Percentiles rank a stretch among this genome's conserved stretches.
Evolutionary conservation across 2,329 filamentous ascomycete species (phyloP).

Genomic region (Ophiocordyceps camponoti-floridani): DNA sequence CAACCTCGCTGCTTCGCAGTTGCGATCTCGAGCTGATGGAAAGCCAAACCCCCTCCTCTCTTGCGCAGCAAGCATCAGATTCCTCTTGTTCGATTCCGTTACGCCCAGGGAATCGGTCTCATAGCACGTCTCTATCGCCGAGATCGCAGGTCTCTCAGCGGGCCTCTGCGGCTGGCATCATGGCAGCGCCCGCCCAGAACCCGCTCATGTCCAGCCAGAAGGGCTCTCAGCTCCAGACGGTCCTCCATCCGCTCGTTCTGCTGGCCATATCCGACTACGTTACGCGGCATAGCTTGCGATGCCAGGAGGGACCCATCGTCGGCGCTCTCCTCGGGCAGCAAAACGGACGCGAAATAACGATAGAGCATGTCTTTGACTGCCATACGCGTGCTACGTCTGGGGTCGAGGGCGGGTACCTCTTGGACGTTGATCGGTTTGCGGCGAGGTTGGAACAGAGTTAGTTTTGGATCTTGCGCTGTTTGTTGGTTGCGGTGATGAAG

Average conservation of each 20-base stretch:
- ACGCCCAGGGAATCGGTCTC: too few species aligned
- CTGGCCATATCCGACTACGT: conserved; percentile 96
- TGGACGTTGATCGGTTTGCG: conserved; percentile 57
- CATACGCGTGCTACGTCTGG: conserved; percentile 28
- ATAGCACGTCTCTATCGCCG: not conserved
- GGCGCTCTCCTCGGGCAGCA: conserved; percentile 86
- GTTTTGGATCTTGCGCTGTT: not conserved
- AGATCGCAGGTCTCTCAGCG: not conserved
- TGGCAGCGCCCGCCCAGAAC: conserved; percentile 29
- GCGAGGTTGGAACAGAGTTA: conserved; percentile 73
- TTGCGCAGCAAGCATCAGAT: too few species aligned
- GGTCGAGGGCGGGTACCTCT: conserved; percentile 35
- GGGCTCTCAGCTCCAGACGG: conserved; percentile 57
- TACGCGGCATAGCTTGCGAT: conserved; percentile 69
- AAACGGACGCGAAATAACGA: conserved; percentile 73
- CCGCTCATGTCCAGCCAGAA: conserved; percentile 48
- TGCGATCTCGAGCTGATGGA: too few species aligned
- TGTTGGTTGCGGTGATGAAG: not conserved
- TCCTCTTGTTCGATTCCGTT: too few species aligned
- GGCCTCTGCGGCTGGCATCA: conserved; percentile 12
- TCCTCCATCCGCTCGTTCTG: conserved; percentile 84
- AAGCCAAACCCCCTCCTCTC: too few species aligned
- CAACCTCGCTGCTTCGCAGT: too few species aligned
- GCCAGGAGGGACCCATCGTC: conserved; percentile 57
- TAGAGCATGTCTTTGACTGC: conserved; percentile 87